Percentiles rank a stretch among this genome's conserved stretches.
phyloP scores from a whole-genome alignment of 345 rosid genomes.

The Camelina laxa region DNA sequence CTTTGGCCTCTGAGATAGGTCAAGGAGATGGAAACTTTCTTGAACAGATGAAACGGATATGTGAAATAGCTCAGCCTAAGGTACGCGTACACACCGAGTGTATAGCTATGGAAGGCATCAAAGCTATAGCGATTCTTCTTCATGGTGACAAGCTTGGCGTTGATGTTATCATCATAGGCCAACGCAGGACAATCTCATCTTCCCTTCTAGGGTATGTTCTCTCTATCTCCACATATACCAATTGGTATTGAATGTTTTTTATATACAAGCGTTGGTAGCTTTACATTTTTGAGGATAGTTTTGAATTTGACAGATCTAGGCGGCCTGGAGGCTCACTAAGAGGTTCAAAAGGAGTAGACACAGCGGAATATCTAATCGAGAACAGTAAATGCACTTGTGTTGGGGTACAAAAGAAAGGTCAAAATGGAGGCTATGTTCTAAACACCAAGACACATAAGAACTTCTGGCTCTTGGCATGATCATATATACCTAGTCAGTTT shows the following conservation, averaged over 20 bases:
- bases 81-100: constrained; percentile 49
- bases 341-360: constrained; percentile 62
- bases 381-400: constrained; percentile 83
- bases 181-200: constrained; percentile 65
- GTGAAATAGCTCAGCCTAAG: constrained; percentile 66
- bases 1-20: constrained; percentile 44
- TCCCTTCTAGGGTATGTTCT: constrained; percentile 63
- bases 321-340: constrained; percentile 53
- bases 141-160: constrained; percentile 53
- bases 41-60: constrained; percentile 68
- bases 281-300: not conserved
- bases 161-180: constrained; percentile 76
- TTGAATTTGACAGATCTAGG: constrained; percentile 46
- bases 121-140: constrained; percentile 61
- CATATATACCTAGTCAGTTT: constrained; percentile 36
- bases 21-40: constrained; percentile 59
- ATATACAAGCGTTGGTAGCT: not conserved
- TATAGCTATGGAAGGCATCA: constrained; percentile 54
- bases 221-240: not conserved
- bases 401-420: constrained; percentile 81
- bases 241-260: not conserved
- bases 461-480: constrained; percentile 90
- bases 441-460: constrained; percentile 84
- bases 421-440: constrained; percentile 84
- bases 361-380: constrained; percentile 83